phyloP scores from a whole-genome alignment of 179 eudicot genomes.

The Spinacia oleracea region DNA sequence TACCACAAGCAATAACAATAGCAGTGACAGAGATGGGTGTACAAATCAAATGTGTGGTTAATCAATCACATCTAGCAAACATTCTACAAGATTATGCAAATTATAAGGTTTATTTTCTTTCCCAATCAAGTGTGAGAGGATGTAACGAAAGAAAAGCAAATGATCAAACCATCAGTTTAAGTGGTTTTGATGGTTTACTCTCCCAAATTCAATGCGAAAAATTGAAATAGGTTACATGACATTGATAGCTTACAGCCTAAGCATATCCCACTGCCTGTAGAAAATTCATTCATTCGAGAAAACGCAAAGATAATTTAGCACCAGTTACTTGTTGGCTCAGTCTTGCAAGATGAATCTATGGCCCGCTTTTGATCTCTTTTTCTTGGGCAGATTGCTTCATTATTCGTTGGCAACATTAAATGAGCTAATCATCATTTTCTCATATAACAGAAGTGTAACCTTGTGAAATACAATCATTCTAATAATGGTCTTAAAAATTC shows the following conservation, averaged over 20 bases:
- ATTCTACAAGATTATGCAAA: background rate
- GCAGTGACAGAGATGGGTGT: background rate
- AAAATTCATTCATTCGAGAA: background rate
- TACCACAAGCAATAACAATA: constrained; percentile 6
- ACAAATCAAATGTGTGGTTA: background rate
- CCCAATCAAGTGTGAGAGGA: background rate
- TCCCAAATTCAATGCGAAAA: background rate
- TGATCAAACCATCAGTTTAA: background rate
- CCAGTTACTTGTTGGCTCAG: background rate
- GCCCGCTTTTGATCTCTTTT: background rate
- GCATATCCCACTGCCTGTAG: background rate
- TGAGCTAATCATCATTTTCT: background rate
- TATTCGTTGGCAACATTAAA: background rate
- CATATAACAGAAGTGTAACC: background rate
- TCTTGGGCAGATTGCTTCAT: background rate
- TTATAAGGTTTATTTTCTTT: background rate
- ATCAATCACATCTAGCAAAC: background rate
- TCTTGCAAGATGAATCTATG: background rate
- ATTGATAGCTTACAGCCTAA: background rate
- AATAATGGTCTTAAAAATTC: background rate
- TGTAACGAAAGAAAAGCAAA: background rate
- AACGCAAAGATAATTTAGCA: background rate
- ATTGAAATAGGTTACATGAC: background rate
- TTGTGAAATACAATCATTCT: background rate
- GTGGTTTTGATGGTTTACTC: background rate